Conservation (phyloP, 495 filamentous ascomycete genomes). For the Penicillium turbatum region DNA sequence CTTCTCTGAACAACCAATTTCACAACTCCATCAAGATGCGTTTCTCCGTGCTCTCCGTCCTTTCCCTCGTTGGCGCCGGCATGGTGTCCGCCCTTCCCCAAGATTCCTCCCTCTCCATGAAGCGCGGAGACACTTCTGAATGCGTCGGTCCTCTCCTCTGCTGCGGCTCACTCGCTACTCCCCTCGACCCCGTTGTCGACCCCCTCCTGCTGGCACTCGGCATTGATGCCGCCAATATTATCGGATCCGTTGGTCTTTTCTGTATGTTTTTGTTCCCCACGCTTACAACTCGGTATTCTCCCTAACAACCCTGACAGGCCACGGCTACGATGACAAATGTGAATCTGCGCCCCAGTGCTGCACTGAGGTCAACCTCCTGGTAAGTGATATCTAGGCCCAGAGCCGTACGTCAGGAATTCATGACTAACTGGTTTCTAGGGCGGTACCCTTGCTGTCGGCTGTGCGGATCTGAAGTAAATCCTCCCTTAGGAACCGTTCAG, state of each 20-base stretch:
- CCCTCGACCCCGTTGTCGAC: conserved; percentile 55
- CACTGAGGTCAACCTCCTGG: conserved; percentile 34
- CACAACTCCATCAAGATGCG: conserved; percentile 24
- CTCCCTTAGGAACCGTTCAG: not conserved
- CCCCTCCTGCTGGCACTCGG: conserved; percentile 71
- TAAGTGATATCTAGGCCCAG: conserved; percentile 12
- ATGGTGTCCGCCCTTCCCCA: conserved; percentile 19
- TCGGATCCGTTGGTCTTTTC: conserved; percentile 42
- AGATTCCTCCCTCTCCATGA: conserved; percentile 1
- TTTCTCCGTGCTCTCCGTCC: conserved; percentile 26
- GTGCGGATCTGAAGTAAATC: not conserved
- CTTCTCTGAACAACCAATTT: not conserved
- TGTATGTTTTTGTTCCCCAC: conserved; percentile 22
- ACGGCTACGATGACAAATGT: conserved; percentile 25
- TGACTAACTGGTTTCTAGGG: not conserved
- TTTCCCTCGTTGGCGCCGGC: conserved; percentile 20
- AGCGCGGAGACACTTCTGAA: conserved; percentile 14
- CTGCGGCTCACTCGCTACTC: conserved; percentile 33
- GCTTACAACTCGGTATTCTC: not conserved
- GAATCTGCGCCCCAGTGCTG: conserved; percentile 31
- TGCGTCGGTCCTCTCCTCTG: conserved; percentile 31
- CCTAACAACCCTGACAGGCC: conserved; percentile 20
- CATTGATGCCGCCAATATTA: conserved; percentile 76
- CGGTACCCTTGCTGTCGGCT: conserved; percentile 6
- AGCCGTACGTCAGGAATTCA: too few relatives aligned